Evolutionary conservation across 2,329 filamentous ascomycete species (phyloP).

Genomic region (Alternaria rosae): DNA sequence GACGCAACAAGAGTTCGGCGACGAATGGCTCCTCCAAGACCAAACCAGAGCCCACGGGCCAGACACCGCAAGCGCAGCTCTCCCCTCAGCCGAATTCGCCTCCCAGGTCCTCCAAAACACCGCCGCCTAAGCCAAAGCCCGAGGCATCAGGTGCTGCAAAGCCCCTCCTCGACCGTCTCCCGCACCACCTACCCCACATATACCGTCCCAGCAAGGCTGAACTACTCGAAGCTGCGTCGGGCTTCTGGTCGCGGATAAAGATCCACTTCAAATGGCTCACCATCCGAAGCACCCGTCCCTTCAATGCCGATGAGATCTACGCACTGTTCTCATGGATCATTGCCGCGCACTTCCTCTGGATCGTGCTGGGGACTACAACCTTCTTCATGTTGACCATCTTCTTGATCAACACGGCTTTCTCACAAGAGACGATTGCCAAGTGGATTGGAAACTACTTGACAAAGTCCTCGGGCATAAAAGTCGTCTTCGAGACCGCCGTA

Average conservation of each 20-base stretch:
- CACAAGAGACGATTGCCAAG: conserved; percentile 91
- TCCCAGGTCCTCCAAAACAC: conserved; percentile 29
- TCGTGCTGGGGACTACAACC: conserved; percentile 95
- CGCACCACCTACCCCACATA: conserved; percentile 68
- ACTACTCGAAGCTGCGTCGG: conserved; percentile 86
- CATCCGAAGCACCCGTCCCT: conserved; percentile 90
- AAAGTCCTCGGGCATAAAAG: conserved; percentile 87
- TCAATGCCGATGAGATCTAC: conserved; percentile 95
- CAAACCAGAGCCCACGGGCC: conserved; percentile 20
- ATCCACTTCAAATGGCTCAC: conserved; percentile 98
- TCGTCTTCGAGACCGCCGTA: conserved; percentile 97
- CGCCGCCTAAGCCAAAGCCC: conserved; percentile 31
- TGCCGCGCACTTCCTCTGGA: conserved; percentile 91
- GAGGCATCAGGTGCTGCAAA: conserved; percentile 38
- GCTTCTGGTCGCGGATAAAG: conserved; percentile 88
- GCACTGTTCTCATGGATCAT: conserved; percentile 96
- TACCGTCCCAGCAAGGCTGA: conserved; percentile 93
- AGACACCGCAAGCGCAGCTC: conserved; percentile 43
- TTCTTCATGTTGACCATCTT: conserved; percentile 94
- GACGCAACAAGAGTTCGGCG: conserved; percentile 50
- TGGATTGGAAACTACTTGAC: conserved; percentile 97
- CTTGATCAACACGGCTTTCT: conserved; percentile 93
- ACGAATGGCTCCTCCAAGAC: conserved; percentile 35
- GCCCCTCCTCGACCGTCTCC: conserved; percentile 63
- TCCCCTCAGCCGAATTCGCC: conserved; percentile 40